Conservation (phyloP, 1,139 yeast genomes). For the Lodderomyces parapsilosis region DNA sequence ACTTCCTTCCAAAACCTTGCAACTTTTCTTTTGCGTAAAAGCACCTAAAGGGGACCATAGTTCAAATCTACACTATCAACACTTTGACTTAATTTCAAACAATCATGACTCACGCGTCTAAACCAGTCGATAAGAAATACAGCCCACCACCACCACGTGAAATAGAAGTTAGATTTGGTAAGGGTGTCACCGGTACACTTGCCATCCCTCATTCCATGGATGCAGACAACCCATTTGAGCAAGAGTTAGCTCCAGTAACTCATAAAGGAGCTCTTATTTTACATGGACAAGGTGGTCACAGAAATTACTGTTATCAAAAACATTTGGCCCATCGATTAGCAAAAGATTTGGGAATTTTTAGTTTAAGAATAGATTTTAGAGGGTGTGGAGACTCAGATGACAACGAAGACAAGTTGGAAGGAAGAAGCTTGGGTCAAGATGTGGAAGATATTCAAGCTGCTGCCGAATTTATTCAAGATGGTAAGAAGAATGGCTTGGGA, state of each 20-base stretch:
- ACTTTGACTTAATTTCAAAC: background rate
- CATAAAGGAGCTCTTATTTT: slow-evolving; percentile 39
- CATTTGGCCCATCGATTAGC: slow-evolving; percentile 62
- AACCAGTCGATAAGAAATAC: slow-evolving; percentile 7
- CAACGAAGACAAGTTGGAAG: slow-evolving; percentile 38
- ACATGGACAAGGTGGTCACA: slow-evolving; percentile 87
- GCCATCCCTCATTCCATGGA: slow-evolving; percentile 38
- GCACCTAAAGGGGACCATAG: no score
- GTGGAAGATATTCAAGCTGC: slow-evolving; percentile 62
- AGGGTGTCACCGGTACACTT: slow-evolving; percentile 39
- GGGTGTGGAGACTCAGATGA: slow-evolving; percentile 80
- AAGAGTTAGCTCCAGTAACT: slow-evolving; percentile 36
- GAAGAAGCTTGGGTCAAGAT: slow-evolving; percentile 64
- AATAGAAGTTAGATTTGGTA: slow-evolving; percentile 34
- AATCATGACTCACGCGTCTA: slow-evolving; percentile 3
- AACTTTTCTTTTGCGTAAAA: no score
- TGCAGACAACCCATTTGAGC: slow-evolving; percentile 22
- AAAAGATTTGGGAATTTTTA: slow-evolving; percentile 55
- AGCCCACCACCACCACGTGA: slow-evolving; percentile 27
- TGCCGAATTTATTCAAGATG: slow-evolving; percentile 42
- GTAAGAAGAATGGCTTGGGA: slow-evolving; percentile 35
- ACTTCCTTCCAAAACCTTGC: no score
- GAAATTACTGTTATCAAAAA: slow-evolving; percentile 74
- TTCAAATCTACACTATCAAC: background rate
- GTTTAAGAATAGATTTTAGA: slow-evolving; percentile 79